Evolutionary conservation across 2,329 filamentous ascomycete genomes (phyloP).

Genomic region (Colletotrichum zoysiae): DNA sequence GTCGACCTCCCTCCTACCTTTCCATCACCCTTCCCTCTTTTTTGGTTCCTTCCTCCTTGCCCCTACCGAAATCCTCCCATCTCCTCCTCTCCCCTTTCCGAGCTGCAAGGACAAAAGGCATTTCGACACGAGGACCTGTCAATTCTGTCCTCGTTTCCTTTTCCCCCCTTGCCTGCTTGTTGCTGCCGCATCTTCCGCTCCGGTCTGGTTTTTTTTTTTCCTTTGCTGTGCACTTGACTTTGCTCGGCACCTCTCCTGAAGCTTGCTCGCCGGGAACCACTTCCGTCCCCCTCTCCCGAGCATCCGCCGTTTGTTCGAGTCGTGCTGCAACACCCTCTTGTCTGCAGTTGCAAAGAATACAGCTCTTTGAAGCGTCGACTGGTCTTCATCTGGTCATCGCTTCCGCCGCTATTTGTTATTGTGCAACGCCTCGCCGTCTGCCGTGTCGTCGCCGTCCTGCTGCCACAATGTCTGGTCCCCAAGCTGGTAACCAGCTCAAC

Average conservation of each 20-base stretch:
- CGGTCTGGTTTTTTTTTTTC: constrained; percentile 25
- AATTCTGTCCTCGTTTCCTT: constrained; percentile 38
- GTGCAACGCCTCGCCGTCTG: constrained; percentile 39
- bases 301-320: constrained; percentile 42
- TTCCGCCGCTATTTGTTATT: constrained; percentile 29
- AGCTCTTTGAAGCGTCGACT: constrained; percentile 33
- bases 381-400: constrained; percentile 24
- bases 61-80: constrained; percentile 35
- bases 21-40: constrained; percentile 46
- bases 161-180: constrained; percentile 34
- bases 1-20: constrained; percentile 48
- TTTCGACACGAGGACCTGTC: constrained; percentile 31
- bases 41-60: constrained; percentile 40
- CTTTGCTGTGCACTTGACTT: constrained; percentile 39
- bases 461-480: constrained; percentile 57
- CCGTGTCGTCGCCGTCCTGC: constrained; percentile 39
- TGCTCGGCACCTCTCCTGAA: constrained; percentile 42
- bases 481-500: constrained; percentile 71
- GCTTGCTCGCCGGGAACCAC: constrained; percentile 42
- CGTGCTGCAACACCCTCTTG: constrained; percentile 32
- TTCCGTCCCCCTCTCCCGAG: constrained; percentile 40
- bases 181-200: constrained; percentile 34
- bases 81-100: constrained; percentile 31
- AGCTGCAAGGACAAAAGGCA: constrained; percentile 42
- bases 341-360: constrained; percentile 21